Evolutionary conservation across 23 red algal genomes (phyloP).

Genomic region (Pyropia yezoensis): DNA sequence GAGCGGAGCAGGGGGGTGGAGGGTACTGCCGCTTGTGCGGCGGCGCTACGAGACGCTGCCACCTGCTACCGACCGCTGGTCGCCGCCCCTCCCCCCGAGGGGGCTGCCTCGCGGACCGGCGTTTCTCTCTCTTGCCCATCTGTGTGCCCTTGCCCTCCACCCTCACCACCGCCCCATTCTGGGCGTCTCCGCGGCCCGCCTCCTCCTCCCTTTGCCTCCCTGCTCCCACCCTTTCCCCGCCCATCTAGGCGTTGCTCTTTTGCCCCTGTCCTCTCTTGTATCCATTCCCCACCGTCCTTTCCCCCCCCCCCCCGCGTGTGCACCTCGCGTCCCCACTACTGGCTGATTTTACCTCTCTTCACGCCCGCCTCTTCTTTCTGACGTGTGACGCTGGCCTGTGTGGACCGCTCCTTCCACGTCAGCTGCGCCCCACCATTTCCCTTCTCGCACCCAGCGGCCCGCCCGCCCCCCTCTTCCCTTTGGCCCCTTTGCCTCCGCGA

Average conservation of each 20-base stretch:
- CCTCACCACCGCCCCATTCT: neutral
- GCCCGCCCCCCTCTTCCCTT: too few species aligned
- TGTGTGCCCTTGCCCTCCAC: neutral
- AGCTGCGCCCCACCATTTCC: too few species aligned
- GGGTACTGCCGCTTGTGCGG: neutral
- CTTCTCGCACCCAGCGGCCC: too few species aligned
- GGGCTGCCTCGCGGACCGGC: neutral
- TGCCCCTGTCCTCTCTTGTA: neutral
- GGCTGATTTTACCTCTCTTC: too few species aligned
- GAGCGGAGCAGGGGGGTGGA: conserved; percentile 3
- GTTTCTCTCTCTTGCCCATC: neutral
- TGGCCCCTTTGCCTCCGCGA: too few species aligned
- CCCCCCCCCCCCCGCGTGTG: neutral
- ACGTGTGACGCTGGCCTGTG: too few species aligned
- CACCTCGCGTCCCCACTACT: neutral
- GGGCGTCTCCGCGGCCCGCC: neutral
- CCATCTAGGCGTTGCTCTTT: neutral
- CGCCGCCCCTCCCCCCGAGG: neutral
- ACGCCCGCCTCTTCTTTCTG: too few species aligned
- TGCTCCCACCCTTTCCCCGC: neutral
- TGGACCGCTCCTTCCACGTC: too few species aligned
- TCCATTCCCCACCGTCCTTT: neutral
- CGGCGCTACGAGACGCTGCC: neutral
- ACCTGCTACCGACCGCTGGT: neutral
- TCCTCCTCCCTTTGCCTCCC: neutral